Evolutionary conservation across 2,329 filamentous ascomycete species (phyloP).

Genomic region (Onygena corvina): DNA sequence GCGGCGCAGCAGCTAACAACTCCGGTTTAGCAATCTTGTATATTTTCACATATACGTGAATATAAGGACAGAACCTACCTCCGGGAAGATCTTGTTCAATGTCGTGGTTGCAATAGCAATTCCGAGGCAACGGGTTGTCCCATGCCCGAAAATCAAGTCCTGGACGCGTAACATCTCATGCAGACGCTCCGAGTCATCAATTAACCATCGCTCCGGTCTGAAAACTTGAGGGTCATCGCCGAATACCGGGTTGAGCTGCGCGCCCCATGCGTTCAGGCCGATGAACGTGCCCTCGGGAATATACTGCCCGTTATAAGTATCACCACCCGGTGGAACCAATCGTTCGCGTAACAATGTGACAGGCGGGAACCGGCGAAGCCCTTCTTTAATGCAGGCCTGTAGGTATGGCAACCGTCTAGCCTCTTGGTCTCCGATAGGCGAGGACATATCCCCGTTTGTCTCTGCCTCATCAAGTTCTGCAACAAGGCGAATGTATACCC

Average conservation of each 20-base stretch:
- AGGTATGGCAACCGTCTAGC: slow-evolving; percentile 23
- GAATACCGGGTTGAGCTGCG: slow-evolving; percentile 28
- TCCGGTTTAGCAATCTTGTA: too few relatives aligned
- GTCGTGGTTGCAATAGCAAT: too few relatives aligned
- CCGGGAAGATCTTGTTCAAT: too few relatives aligned
- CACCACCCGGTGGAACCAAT: slow-evolving; percentile 29
- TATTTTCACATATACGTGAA: too few relatives aligned
- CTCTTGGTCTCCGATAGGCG: not conserved
- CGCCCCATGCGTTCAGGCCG: slow-evolving; percentile 33
- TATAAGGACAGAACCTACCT: too few relatives aligned
- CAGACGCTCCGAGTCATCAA: not conserved
- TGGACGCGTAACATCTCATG: slow-evolving; percentile 5
- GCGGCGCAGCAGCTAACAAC: too few relatives aligned
- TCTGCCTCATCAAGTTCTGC: too few relatives aligned
- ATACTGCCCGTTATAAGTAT: slow-evolving; percentile 29
- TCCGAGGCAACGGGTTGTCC: too few relatives aligned
- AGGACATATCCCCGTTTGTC: too few relatives aligned
- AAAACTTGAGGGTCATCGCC: slow-evolving; percentile 31
- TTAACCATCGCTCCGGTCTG: slow-evolving; percentile 41
- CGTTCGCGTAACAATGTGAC: slow-evolving; percentile 34
- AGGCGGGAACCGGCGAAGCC: slow-evolving; percentile 23
- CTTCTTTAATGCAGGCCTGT: slow-evolving; percentile 21
- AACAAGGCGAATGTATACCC: too few relatives aligned
- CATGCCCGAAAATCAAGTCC: slow-evolving; percentile 6
- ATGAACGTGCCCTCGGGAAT: slow-evolving; percentile 40